Evolutionary conservation across 495 filamentous ascomycete species (phyloP).

Genomic region (Filosporella fistucella): DNA sequence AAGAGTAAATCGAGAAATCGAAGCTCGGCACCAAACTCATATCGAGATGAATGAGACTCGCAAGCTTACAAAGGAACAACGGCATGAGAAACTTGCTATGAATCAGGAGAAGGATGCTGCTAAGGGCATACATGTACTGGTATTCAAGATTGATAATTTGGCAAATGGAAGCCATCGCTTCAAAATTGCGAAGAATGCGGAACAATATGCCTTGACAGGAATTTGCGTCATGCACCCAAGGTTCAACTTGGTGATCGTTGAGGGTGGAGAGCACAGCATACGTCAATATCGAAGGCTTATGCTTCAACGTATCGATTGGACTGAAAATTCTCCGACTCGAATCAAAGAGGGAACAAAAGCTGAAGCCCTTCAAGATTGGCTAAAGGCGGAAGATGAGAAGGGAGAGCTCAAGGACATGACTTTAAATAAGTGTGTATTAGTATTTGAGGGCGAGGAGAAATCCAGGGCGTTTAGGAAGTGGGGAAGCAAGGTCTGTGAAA

Average conservation of each 20-base stretch:
- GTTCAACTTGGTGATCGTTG: conserved; percentile 84
- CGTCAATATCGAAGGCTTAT: conserved; percentile 84
- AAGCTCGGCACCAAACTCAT: conserved; percentile 74
- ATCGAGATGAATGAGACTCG: conserved; percentile 76
- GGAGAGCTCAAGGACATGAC: conserved; percentile 76
- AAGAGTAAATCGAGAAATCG: conserved; percentile 84
- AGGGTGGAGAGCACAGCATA: conserved; percentile 79
- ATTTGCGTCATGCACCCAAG: conserved; percentile 85
- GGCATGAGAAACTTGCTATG: conserved; percentile 72
- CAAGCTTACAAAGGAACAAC: conserved; percentile 86
- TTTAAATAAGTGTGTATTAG: conserved; percentile 69
- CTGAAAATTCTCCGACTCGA: conserved; percentile 72
- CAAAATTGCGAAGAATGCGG: conserved; percentile 87
- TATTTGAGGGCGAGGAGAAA: conserved; percentile 87
- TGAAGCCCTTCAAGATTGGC: conserved; percentile 62
- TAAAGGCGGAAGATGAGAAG: conserved; percentile 72
- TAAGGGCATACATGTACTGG: conserved; percentile 75
- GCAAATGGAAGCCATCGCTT: conserved; percentile 89
- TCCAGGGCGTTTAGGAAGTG: conserved; percentile 76
- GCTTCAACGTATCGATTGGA: conserved; percentile 91
- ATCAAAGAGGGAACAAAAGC: conserved; percentile 52
- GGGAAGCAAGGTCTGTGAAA: conserved; percentile 81
- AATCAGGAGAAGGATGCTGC: conserved; percentile 87
- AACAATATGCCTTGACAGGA: conserved; percentile 79
- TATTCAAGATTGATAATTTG: conserved; percentile 84